Percentiles rank a stretch among this genome's conserved stretches.
Conservation (phyloP, 2,329 filamentous ascomycete species). For the Colletotrichum sp. region DNA sequence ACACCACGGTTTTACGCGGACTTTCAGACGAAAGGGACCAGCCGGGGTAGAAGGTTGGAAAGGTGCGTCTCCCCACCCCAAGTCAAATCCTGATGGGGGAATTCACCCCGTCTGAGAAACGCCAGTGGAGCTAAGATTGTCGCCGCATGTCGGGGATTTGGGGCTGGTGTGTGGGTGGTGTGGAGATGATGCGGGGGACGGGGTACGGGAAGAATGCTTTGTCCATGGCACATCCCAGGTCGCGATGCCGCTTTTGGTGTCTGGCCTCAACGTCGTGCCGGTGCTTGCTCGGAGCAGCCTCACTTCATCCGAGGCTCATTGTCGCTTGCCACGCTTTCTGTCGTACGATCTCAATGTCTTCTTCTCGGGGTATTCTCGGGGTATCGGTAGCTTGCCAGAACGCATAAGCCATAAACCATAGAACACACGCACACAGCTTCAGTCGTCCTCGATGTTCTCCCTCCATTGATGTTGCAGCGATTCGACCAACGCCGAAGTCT, state of each 20-base stretch:
- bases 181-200: background rate
- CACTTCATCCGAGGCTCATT: background rate
- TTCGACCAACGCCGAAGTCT: background rate
- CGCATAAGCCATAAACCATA: background rate
- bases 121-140: background rate
- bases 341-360: background rate
- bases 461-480: background rate
- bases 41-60: background rate
- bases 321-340: background rate
- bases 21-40: background rate
- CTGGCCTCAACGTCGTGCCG: background rate
- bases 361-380: background rate
- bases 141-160: background rate
- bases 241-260: background rate
- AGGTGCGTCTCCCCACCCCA: background rate
- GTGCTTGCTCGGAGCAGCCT: background rate
- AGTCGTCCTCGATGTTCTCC: background rate
- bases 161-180: background rate
- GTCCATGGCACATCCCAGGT: background rate
- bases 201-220: background rate
- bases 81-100: background rate
- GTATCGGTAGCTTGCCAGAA: background rate
- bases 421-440: background rate
- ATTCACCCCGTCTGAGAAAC: background rate
- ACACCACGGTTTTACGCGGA: background rate